Percentiles rank a stretch among this genome's conserved stretches.
These are phyloP conservation scores for Chaetomiaceae sp. DNA, from an alignment of 2,329 filamentous ascomycete species.

Conservation along the genomic window DNA sequence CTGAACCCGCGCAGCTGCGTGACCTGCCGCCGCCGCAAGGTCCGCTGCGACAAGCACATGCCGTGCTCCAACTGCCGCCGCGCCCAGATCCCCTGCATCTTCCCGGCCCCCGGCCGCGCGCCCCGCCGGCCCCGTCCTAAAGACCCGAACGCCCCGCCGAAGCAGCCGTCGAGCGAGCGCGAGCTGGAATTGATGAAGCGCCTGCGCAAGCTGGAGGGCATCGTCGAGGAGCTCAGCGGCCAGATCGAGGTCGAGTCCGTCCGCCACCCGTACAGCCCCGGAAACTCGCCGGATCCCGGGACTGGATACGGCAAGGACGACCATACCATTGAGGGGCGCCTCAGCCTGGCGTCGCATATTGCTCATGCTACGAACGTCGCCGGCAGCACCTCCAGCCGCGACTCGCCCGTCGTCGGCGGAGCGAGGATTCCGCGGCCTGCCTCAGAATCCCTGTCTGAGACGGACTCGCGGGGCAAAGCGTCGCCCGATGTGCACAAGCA, in stretches of 20 bases:
- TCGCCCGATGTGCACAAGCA: constrained; percentile 41
- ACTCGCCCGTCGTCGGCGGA: constrained; percentile 16
- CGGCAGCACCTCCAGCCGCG: constrained; percentile 18
- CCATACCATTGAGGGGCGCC: constrained; percentile 7
- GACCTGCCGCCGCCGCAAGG: constrained; percentile 41
- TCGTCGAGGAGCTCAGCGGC: constrained; percentile 63
- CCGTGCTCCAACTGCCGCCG: constrained; percentile 70
- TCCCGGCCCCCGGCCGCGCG: constrained; percentile 66
- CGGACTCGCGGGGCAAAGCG: constrained; percentile 17
- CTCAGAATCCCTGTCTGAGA: constrained; percentile 17
- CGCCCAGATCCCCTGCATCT: constrained; percentile 65
- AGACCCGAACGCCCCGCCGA: constrained; percentile 55
- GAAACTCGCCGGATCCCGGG: constrained; percentile 34
- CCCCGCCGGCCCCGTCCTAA: constrained; percentile 61
- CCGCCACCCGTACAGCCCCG: constrained; percentile 32
- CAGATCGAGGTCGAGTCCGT: constrained; percentile 52
- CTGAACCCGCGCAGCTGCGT: constrained; percentile 46
- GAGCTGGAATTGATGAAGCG: constrained; percentile 67
- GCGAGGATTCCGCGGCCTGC: constrained; percentile 17
- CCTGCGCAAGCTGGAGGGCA: constrained; percentile 65
- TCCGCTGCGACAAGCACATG: constrained; percentile 73
- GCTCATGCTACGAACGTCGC: not conserved
- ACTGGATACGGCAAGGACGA: constrained; percentile 21
- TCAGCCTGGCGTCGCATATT: not conserved
- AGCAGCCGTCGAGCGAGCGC: constrained; percentile 54